These are phyloP conservation scores for Theobroma cacao DNA, from an alignment of 345 rosid genomes.

Conservation along the genomic window DNA sequence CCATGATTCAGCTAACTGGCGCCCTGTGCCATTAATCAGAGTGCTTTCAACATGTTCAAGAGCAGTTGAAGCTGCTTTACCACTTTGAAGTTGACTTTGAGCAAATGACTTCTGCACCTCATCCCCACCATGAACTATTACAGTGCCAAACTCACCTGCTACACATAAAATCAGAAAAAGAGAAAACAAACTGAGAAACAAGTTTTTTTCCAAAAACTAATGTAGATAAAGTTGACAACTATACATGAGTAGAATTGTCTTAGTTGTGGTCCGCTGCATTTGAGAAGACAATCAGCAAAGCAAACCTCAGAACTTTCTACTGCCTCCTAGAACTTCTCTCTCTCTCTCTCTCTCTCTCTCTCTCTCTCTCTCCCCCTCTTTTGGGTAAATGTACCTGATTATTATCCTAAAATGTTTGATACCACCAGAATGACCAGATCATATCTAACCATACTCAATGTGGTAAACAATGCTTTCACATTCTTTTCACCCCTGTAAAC, in stretches of 20 bases:
- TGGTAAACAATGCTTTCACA: background rate
- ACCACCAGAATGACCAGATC: background rate
- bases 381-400: background rate
- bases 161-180: slow-evolving; percentile 7
- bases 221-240: background rate
- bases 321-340: background rate
- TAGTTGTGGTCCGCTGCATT: background rate
- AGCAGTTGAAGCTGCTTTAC: slow-evolving; percentile 34
- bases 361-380: too few relatives aligned
- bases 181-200: background rate
- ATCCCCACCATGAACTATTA: slow-evolving; percentile 65
- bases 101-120: slow-evolving; percentile 34
- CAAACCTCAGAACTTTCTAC: background rate
- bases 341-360: too few relatives aligned
- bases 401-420: background rate
- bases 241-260: background rate
- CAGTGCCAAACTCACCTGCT: slow-evolving; percentile 83
- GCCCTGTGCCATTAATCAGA: slow-evolving; percentile 34
- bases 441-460: background rate
- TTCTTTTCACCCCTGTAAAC: background rate
- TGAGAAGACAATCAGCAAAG: background rate
- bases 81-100: slow-evolving; percentile 29
- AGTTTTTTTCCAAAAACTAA: background rate
- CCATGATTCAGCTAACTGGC: slow-evolving; percentile 38
- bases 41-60: slow-evolving; percentile 28